phyloP scores from a whole-genome alignment of 1,284 basidiomycete genomes.

The Cutaneotrichosporon mucoides region DNA sequence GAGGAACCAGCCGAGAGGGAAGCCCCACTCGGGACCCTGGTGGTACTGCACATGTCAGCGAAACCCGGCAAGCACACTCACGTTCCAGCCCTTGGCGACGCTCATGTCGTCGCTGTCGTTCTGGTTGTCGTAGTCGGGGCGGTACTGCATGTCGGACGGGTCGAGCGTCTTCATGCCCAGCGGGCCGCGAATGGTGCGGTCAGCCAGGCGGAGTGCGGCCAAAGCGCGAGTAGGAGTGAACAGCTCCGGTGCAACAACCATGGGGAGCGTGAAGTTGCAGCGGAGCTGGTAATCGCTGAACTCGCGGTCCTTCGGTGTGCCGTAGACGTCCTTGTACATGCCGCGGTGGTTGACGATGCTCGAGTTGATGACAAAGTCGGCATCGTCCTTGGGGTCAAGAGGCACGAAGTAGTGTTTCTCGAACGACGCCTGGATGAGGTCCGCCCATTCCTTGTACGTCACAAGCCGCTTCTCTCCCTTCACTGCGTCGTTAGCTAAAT shows the following conservation, averaged over 20 bases:
- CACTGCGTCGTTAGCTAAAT: constrained; percentile 53
- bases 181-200: constrained; percentile 70
- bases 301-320: constrained; percentile 76
- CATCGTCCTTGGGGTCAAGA: constrained; percentile 68
- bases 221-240: constrained; percentile 79
- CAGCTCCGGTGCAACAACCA: constrained; percentile 94
- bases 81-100: constrained; percentile 83
- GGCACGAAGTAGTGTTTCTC: constrained; percentile 90
- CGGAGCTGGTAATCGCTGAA: constrained; percentile 97
- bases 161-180: constrained; percentile 94
- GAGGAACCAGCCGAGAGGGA: constrained; percentile 92
- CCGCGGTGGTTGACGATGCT: constrained; percentile 80
- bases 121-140: constrained; percentile 83
- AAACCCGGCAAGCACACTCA: too few species aligned
- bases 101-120: constrained; percentile 77
- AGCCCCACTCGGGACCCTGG: constrained; percentile 76
- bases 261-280: constrained; percentile 89
- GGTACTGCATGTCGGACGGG: constrained; percentile 75
- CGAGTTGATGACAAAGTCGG: constrained; percentile 66
- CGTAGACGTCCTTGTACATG: constrained; percentile 97
- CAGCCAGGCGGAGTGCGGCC: constrained; percentile 68
- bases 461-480: constrained; percentile 66
- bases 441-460: constrained; percentile 86
- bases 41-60: constrained; percentile 38
- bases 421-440: constrained; percentile 78